phyloP scores from a whole-genome alignment of 2,329 filamentous ascomycete genomes.

The Cryphonectria japonica region DNA sequence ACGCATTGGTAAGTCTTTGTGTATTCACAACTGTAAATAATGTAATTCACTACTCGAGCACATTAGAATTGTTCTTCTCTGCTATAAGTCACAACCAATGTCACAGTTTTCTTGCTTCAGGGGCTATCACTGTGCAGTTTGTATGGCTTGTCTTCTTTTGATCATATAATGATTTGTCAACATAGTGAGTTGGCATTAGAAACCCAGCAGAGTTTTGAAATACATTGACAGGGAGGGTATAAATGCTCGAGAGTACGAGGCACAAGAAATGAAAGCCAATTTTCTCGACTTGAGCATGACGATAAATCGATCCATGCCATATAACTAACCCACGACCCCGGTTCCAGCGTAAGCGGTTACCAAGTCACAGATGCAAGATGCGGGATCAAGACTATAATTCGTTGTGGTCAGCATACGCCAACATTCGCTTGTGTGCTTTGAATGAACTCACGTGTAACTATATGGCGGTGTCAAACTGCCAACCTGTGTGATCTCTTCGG shows the following conservation, averaged over 20 bases:
- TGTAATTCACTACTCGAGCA: no score
- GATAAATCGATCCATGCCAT: not conserved
- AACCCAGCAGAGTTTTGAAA: not conserved
- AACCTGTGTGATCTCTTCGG: slow-evolving; percentile 40
- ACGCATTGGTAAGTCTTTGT: no score
- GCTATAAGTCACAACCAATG: no score
- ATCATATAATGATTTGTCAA: not conserved
- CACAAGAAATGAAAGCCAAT: not conserved
- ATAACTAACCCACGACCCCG: slow-evolving; percentile 14
- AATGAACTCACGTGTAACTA: slow-evolving; percentile 40
- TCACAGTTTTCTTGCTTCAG: no score
- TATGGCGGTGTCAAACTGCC: slow-evolving; percentile 41
- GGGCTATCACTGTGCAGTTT: no score
- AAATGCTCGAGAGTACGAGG: not conserved
- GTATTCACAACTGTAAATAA: no score
- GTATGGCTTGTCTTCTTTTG: no score
- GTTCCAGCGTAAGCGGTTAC: slow-evolving; percentile 19
- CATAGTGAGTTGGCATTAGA: not conserved
- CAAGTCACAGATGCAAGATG: slow-evolving; percentile 21
- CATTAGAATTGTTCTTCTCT: no score
- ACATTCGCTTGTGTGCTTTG: not conserved
- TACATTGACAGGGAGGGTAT: not conserved
- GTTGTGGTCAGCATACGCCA: not conserved
- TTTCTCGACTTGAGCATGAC: not conserved
- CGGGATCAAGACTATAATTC: slow-evolving; percentile 16